These are phyloP conservation scores for Claviceps humidiphila DNA, from an alignment of 2,329 filamentous ascomycete species.

Conservation along the genomic window DNA sequence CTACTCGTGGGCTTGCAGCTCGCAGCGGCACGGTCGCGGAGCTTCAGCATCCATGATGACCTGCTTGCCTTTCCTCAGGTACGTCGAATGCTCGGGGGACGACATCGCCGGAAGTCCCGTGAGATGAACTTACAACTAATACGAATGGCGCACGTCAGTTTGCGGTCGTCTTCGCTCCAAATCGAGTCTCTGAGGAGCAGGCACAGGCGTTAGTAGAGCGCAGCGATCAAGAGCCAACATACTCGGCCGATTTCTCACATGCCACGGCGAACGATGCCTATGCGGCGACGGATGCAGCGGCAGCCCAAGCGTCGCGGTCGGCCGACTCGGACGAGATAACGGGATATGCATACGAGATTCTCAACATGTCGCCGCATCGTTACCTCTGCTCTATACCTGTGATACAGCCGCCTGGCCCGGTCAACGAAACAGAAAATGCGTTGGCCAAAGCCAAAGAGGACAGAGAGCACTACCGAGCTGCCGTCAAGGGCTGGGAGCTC, in stretches of 20 bases:
- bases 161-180: slow-evolving; percentile 62
- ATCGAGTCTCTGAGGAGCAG: slow-evolving; percentile 57
- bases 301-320: slow-evolving; percentile 10
- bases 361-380: slow-evolving; percentile 54
- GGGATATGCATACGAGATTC: slow-evolving; percentile 48
- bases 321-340: slow-evolving; percentile 19
- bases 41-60: slow-evolving; percentile 82
- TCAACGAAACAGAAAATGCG: slow-evolving; percentile 54
- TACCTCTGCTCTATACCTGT: slow-evolving; percentile 80
- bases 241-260: slow-evolving; percentile 26
- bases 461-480: slow-evolving; percentile 65
- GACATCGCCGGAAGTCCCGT: no score
- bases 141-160: slow-evolving; percentile 39
- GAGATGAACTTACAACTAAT: slow-evolving; percentile 2
- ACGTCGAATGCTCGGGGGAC: slow-evolving; percentile 14
- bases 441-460: slow-evolving; percentile 62
- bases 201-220: slow-evolving; percentile 48
- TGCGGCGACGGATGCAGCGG: background rate
- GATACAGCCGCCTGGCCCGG: slow-evolving; percentile 41
- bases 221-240: slow-evolving; percentile 20
- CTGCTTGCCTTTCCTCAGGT: slow-evolving; percentile 79
- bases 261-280: slow-evolving; percentile 22
- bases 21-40: slow-evolving; percentile 33
- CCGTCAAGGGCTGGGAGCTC: slow-evolving; percentile 66
- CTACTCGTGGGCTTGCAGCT: slow-evolving; percentile 33